Evolutionary conservation across 768 basidiomycete genomes (phyloP), one percentile per base, ranked within the genome.

Genomic region (Tulasnella sp.): DNA sequence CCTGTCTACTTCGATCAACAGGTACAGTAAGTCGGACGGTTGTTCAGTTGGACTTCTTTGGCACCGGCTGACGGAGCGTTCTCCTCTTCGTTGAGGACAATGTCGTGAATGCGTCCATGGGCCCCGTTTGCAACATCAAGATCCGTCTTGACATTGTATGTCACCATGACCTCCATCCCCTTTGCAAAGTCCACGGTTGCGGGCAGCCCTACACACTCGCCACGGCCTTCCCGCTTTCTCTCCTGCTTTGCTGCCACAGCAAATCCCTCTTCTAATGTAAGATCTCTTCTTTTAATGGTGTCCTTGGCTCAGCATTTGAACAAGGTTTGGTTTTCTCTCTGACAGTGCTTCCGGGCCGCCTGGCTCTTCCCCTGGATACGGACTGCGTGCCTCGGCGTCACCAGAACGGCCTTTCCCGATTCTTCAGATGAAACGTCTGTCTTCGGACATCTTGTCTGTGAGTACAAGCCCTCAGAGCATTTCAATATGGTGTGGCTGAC

Each of bases 301-400:
- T 88, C 87, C 2, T 84, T 82, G 7, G 86, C 85, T 0, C 39
- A 39, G 7, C 84, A 84, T 0, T 84, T 78, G 75, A 85, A 87
- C 2, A 86, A n/a, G 3, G 52, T 78, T 0, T 82, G 34, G 0
- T 83, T 82, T 0, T 78, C 83, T 4, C 58, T 83, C 84, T 74
- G 84, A 83, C 75, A 85, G 83, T n/a, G 52, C 76, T 0, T 84
- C 19, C 0, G 83, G 79, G 2, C 77, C 24, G 84, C 82, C n/a
- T 74, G 80, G 12, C 83, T 48, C 76, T 89, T 89, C 88, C 88
- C 88, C 6, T 78, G 76, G 5, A n/a, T 79, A 19, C 85, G 79
- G 12, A 84, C 86, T 0, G 81, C 78, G 76, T 88, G 86, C 6
- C 87, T 71, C 1, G 88, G 85, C 0, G 87, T 88, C 0, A 88